Evolutionary conservation across 805 yeast genomes (phyloP).

Genomic region (Suhomyces tanzawaensis): DNA sequence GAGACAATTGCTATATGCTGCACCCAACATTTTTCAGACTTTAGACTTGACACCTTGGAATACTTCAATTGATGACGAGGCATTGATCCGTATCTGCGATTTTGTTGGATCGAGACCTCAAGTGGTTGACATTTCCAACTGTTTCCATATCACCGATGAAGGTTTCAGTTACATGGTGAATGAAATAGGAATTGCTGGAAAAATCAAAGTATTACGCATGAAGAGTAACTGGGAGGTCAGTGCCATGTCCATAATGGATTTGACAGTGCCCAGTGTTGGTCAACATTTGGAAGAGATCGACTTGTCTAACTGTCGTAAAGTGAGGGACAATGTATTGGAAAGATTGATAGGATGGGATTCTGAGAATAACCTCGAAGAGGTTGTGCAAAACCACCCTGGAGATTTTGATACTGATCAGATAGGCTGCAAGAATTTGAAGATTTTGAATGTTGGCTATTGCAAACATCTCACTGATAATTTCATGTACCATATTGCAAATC

Average conservation of each 20-base stretch:
- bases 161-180: constrained; percentile 71
- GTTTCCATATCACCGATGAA: constrained; percentile 74
- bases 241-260: constrained; percentile 80
- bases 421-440: constrained; percentile 60
- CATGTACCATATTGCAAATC: constrained; percentile 59
- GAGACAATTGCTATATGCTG: constrained; percentile 60
- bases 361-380: constrained; percentile 4
- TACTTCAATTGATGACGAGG: constrained; percentile 56
- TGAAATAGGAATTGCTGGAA: constrained; percentile 66
- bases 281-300: constrained; percentile 57
- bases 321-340: constrained; percentile 67
- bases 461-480: constrained; percentile 69
- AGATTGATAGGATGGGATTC: constrained; percentile 59
- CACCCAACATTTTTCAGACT: constrained; percentile 48
- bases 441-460: constrained; percentile 66
- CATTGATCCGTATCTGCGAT: constrained; percentile 56
- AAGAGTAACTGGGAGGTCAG: constrained; percentile 73
- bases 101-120: constrained; percentile 71
- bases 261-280: constrained; percentile 65
- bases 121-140: constrained; percentile 61
- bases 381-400: constrained; percentile 5
- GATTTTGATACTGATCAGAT: constrained; percentile 16
- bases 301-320: constrained; percentile 70
- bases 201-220: constrained; percentile 56
- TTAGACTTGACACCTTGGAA: constrained; percentile 65